Evolutionary conservation across 164 flowering plant genomes (phyloP).

Genomic region (Vitis labrusca): DNA sequence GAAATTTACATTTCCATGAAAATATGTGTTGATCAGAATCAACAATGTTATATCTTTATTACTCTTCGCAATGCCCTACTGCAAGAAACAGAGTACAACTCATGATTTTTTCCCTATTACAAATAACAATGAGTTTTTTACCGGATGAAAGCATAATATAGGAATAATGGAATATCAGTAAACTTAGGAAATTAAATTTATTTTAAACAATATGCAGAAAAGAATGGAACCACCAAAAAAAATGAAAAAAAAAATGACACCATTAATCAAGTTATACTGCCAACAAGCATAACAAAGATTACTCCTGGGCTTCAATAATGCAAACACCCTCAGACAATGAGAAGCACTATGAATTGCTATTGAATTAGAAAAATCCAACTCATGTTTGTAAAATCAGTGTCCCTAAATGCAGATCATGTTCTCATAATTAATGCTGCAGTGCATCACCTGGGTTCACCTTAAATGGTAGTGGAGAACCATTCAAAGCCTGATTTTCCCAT

Average conservation of each 20-base stretch:
- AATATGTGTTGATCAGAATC: no score
- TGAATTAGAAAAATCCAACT: not conserved
- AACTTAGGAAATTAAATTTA: no score
- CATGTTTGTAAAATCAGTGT: not conserved
- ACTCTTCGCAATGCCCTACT: no score
- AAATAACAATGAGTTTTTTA: no score
- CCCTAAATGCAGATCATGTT: not conserved
- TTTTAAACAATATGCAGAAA: no score
- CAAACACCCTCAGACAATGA: not conserved
- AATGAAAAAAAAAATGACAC: no score
- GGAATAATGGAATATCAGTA: no score
- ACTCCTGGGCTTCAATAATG: not conserved
- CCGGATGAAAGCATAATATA: no score
- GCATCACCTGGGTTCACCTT: slow-evolving; percentile 78
- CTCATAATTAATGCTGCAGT: not conserved
- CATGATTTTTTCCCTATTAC: no score
- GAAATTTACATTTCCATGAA: not conserved
- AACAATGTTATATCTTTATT: no score
- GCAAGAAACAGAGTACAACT: no score
- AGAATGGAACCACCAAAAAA: no score
- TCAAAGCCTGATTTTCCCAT: slow-evolving; percentile 54
- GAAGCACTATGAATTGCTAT: not conserved
- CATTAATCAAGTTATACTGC: not conserved
- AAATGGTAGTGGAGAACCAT: slow-evolving; percentile 73
- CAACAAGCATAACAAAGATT: not conserved